Base-by-base conservation (phyloP, 192 early-diverging fungal genomes). In the Rhizoclosmatium sp. region DNA sequence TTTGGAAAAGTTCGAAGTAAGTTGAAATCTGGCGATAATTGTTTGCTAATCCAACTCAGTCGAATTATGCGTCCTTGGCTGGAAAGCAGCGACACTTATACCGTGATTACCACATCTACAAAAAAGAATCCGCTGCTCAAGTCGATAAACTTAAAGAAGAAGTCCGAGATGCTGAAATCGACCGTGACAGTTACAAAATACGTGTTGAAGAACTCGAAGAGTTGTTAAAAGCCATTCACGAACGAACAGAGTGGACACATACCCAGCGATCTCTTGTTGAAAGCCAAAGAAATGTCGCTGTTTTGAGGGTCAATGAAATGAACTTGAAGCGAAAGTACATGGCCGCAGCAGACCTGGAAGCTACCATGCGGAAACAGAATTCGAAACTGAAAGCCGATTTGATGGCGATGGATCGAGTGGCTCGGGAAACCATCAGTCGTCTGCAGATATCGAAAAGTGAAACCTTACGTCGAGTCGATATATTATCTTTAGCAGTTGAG, bases 281-380 rank as follows among this genome's bases (percentile, higher is more conserved):
- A 44, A 65, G 61, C 5, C 85, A 87, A 71, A 51, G 88, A 54
- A 73, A 66, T 65, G 46, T 78, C 19, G 70, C 82, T 3, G 83
- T 89, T 7, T 23, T 86, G 42, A 59, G 78, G 46, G 83, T 87
- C 4, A 87, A 86, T 54, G 87, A 89, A 74, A 71, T 77, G 47
- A 59, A 54, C 21, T 49, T 86, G n/a, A 79, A 45, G 40, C 79
- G 88, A 49, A 75, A 81, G 49, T 77, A 80, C 59, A 3, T 75
- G 49, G 83, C 87, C 3, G 44, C 82, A 31, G 49, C 66, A 16
- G 82, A 85, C 49, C 58, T 69, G 2, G 85, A 87, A 54, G 58
- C 45, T 4, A 70, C 54, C 16, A 61, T 85, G 44, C 59, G 82
- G 23, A 83, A 79, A 60, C 85, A 89, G 60, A 83, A 78, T 40